Conservation (phyloP, 495 filamentous ascomycete genomes). For the Parachaetomium inaequale region DNA sequence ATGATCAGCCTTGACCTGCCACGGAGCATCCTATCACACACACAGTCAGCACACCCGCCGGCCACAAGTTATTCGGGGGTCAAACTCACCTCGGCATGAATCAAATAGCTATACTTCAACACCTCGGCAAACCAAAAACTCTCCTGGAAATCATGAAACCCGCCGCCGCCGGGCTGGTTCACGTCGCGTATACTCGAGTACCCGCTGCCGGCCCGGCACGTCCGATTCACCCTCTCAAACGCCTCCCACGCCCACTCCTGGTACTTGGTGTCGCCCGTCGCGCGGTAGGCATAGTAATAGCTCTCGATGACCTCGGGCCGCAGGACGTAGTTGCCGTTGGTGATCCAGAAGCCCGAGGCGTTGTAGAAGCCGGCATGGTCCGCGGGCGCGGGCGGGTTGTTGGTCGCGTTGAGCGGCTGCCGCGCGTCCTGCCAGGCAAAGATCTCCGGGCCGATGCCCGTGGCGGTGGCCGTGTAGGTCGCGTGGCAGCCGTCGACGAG, state of each 20-base stretch:
- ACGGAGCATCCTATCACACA: constrained; percentile 49
- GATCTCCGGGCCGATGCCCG: constrained; percentile 73
- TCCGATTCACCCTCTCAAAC: constrained; percentile 65
- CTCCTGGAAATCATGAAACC: constrained; percentile 68
- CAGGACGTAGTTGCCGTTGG: constrained; percentile 58
- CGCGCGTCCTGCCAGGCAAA: constrained; percentile 63
- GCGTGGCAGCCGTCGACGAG: constrained; percentile 72
- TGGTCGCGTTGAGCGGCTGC: constrained; percentile 27
- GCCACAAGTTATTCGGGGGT: too few species aligned
- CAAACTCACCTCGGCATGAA: constrained; percentile 36
- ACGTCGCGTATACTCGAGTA: constrained; percentile 66
- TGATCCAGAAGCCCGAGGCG: constrained; percentile 70
- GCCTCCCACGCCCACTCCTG: constrained; percentile 84
- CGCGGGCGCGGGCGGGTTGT: constrained; percentile 42
- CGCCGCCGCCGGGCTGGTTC: constrained; percentile 58
- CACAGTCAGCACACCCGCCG: constrained; percentile 2
- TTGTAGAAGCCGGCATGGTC: constrained; percentile 57
- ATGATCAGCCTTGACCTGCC: constrained; percentile 58
- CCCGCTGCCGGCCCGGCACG: constrained; percentile 60
- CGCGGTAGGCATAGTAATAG: constrained; percentile 82
- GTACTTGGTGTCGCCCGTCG: constrained; percentile 69
- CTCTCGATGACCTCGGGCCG: constrained; percentile 85
- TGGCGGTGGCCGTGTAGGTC: constrained; percentile 65
- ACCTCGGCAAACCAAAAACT: constrained; percentile 91
- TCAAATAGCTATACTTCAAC: constrained; percentile 78